These are phyloP conservation scores for Leccinum pachyderme DNA, from an alignment of 1,284 basidiomycete species.

Conservation along the genomic window DNA sequence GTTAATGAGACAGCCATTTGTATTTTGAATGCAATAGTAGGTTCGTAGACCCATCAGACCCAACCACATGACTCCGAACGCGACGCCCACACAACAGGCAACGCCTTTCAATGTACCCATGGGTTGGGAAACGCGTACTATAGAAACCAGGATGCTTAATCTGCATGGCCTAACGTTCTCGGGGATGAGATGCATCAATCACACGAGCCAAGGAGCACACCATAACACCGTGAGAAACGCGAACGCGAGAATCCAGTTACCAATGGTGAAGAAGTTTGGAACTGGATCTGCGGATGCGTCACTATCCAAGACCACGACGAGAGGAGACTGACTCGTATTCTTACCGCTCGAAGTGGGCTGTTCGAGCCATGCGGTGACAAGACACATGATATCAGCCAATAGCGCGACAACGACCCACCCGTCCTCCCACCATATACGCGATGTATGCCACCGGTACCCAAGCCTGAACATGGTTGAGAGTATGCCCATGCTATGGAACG, in stretches of 20 bases:
- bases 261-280: slow-evolving; percentile 1
- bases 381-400: slow-evolving; percentile 3
- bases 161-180: slow-evolving; percentile 11
- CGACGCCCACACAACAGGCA: slow-evolving; percentile 1
- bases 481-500: slow-evolving; percentile 15
- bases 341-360: slow-evolving; percentile 2
- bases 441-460: slow-evolving; percentile 13
- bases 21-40: neutral
- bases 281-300: neutral
- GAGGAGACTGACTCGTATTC: neutral
- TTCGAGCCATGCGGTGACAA: slow-evolving; percentile 5
- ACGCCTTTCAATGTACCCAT: neutral
- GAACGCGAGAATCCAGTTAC: slow-evolving; percentile 11
- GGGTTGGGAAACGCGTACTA: slow-evolving; percentile 12
- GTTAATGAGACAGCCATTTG: slow-evolving; percentile 3
- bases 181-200: neutral
- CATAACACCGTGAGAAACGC: slow-evolving; percentile 14
- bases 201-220: slow-evolving; percentile 4
- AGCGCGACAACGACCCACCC: slow-evolving; percentile 11
- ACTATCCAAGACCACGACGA: neutral
- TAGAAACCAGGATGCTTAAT: slow-evolving; percentile 15
- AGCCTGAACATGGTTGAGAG: slow-evolving; percentile 15
- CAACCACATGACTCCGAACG: slow-evolving; percentile 11
- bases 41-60: slow-evolving; percentile 6
- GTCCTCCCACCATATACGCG: slow-evolving; percentile 19